Percentiles rank a stretch among this genome's conserved stretches.
Evolutionary conservation across 495 filamentous ascomycete species (phyloP).

Genomic region (Cercophora sp.): DNA sequence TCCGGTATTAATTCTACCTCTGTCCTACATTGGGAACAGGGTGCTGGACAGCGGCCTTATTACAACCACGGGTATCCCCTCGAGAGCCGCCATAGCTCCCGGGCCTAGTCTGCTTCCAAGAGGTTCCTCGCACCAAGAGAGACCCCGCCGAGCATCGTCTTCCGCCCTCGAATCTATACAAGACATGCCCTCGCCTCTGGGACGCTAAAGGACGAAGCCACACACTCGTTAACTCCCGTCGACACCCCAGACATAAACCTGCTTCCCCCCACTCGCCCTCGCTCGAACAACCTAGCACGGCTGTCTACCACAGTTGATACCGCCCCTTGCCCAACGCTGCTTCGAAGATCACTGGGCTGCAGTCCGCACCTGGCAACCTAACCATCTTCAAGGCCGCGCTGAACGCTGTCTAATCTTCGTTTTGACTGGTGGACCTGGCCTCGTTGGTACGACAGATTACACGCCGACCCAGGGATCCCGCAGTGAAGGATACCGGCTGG

Average conservation of each 20-base stretch:
- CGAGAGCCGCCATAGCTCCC: slow-evolving; percentile 41
- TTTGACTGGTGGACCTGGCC: slow-evolving; percentile 27
- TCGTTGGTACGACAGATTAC: slow-evolving; percentile 25
- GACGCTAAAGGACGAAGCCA: slow-evolving; percentile 14
- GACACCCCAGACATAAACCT: background rate
- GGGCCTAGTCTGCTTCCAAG: slow-evolving; percentile 32
- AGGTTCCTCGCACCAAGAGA: slow-evolving; percentile 25
- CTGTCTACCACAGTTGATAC: slow-evolving; percentile 13
- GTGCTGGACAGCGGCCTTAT: slow-evolving; percentile 40
- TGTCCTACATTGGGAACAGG: slow-evolving; percentile 44
- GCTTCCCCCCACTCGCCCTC: slow-evolving; percentile 3
- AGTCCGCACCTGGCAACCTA: slow-evolving; percentile 10
- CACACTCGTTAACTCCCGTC: slow-evolving; percentile 9
- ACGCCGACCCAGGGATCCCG: slow-evolving; percentile 15
- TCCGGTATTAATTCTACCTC: slow-evolving; percentile 50
- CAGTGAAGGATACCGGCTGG: slow-evolving; percentile 12
- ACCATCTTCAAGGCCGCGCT: too few relatives aligned
- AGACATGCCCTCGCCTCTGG: slow-evolving; percentile 28
- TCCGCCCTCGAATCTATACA: slow-evolving; percentile 26
- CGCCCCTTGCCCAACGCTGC: slow-evolving; percentile 17
- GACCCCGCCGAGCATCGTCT: slow-evolving; percentile 33
- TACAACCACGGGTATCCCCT: slow-evolving; percentile 40
- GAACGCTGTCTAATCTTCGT: slow-evolving; percentile 29
- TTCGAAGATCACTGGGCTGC: too few relatives aligned
- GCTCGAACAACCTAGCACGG: slow-evolving; percentile 3